phyloP scores from a whole-genome alignment of 441 rosid genomes.

The Omphalea diandra region DNA sequence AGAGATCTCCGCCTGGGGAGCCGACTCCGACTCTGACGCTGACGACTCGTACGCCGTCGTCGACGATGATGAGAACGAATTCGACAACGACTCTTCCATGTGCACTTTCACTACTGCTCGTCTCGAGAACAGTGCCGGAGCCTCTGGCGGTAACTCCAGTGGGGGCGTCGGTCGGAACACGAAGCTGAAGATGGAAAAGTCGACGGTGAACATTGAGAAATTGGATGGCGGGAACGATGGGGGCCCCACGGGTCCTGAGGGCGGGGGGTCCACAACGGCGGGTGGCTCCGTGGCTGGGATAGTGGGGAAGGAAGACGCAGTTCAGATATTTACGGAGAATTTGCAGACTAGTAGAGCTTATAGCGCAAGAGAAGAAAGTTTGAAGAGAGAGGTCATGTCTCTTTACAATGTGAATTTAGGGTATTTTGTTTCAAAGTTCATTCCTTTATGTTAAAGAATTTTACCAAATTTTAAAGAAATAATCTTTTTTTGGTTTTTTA shows the following conservation, averaged over 20 bases:
- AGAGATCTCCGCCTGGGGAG: constrained; percentile 96
- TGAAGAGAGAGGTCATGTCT: constrained; percentile 80
- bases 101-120: constrained; percentile 86
- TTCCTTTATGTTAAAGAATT: not conserved
- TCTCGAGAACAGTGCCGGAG: constrained; percentile 49
- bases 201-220: constrained; percentile 73
- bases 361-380: constrained; percentile 89
- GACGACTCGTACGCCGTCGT: constrained; percentile 84
- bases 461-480: not conserved
- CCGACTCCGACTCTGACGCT: constrained; percentile 74
- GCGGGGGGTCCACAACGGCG: constrained; percentile 36
- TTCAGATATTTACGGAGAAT: constrained; percentile 86
- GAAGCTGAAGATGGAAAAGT: constrained; percentile 72
- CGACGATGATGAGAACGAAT: constrained; percentile 87
- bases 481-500: not conserved
- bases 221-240: constrained; percentile 64
- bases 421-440: not conserved
- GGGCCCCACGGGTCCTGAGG: constrained; percentile 37
- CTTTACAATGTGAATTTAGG: not conserved
- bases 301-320: constrained; percentile 70
- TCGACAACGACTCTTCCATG: constrained; percentile 88
- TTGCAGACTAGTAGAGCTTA: constrained; percentile 97
- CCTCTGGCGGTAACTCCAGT: constrained; percentile 28
- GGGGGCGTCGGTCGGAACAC: constrained; percentile 53
- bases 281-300: constrained; percentile 51